Percentiles rank a stretch among this genome's conserved stretches.
Evolutionary conservation across 164 flowering plant species (phyloP).

Genomic region (Nymphaea colorata): DNA sequence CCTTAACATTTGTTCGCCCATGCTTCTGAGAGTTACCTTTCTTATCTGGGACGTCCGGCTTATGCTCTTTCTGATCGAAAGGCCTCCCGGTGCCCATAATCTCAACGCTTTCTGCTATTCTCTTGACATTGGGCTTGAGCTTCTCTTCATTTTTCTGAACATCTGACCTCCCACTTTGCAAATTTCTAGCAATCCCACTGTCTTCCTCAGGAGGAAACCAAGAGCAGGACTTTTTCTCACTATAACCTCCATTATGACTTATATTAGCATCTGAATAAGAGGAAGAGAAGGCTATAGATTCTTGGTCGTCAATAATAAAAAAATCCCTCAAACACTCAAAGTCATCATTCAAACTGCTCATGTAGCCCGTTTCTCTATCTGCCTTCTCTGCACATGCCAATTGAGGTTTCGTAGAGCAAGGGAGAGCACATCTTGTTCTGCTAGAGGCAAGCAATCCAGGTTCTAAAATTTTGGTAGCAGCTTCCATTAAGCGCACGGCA

Average conservation of each 20-base stretch:
- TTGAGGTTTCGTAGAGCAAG: constrained; percentile 27
- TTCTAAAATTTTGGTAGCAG: constrained; percentile 75
- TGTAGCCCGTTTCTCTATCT: constrained; percentile 9
- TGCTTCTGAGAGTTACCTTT: constrained; percentile 16
- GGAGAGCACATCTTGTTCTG: constrained; percentile 41
- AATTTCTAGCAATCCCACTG: constrained; percentile 6
- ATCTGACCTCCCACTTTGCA: constrained; percentile 1
- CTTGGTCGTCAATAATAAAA: constrained; percentile 16
- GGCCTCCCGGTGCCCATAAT: constrained; percentile 8
- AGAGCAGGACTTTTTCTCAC: not conserved
- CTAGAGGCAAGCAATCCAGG: constrained; percentile 72
- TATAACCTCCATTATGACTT: not conserved
- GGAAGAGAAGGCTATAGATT: constrained; percentile 7
- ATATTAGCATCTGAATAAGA: constrained; percentile 10
- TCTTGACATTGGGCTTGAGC: constrained; percentile 8
- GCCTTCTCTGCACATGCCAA: constrained; percentile 11
- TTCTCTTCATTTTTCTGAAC: constrained; percentile 10
- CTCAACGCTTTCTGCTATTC: constrained; percentile 4
- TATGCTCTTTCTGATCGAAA: constrained; percentile 11
- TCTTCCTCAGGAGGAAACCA: constrained; percentile 14
- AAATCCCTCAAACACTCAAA: constrained; percentile 8
- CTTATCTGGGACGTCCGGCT: constrained; percentile 14
- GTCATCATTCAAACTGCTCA: not conserved
- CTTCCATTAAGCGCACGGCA: constrained; percentile 60
- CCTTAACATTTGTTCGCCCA: not conserved